These are phyloP conservation scores for Crithidia acanthocephali DNA, from an alignment of 208 protist genomes.

Conservation along the genomic window DNA sequence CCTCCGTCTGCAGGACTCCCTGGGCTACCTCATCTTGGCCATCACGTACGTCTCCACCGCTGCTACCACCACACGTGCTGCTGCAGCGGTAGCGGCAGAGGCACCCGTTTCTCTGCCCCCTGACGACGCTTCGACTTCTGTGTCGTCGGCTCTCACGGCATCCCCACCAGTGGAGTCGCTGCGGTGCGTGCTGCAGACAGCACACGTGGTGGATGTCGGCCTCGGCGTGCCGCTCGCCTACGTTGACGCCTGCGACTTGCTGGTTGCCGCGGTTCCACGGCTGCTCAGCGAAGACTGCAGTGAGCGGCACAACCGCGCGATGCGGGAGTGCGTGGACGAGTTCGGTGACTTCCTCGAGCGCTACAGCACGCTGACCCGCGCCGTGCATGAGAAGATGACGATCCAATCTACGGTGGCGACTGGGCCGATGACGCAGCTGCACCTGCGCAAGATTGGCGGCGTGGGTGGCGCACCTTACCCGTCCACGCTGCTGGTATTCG, in stretches of 20 bases:
- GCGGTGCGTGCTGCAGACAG: slow-evolving; percentile 35
- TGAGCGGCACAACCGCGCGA: slow-evolving; percentile 67
- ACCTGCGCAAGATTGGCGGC: slow-evolving; percentile 65
- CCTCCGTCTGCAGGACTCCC: slow-evolving; percentile 60
- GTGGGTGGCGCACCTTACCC: slow-evolving; percentile 70
- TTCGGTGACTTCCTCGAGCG: slow-evolving; percentile 77
- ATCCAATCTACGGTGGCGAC: slow-evolving; percentile 54
- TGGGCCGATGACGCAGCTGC: slow-evolving; percentile 69
- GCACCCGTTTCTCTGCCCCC: too few relatives aligned
- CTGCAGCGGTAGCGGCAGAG: neutral
- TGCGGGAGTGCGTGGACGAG: slow-evolving; percentile 57
- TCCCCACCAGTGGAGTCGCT: neutral
- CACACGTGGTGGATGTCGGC: slow-evolving; percentile 57
- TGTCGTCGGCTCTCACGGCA: too few relatives aligned
- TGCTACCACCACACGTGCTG: neutral
- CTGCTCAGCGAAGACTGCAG: slow-evolving; percentile 51
- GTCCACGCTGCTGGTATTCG: slow-evolving; percentile 57
- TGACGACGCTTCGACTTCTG: too few relatives aligned
- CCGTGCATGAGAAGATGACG: slow-evolving; percentile 58
- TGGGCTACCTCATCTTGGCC: slow-evolving; percentile 60
- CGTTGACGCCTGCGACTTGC: slow-evolving; percentile 51
- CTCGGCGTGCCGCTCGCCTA: slow-evolving; percentile 67
- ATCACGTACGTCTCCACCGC: slow-evolving; percentile 29
- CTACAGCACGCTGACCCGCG: slow-evolving; percentile 66
- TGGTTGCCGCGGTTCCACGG: slow-evolving; percentile 43